Conservation (phyloP, 306 rosid genomes). For the Vigna trinervia region DNA sequence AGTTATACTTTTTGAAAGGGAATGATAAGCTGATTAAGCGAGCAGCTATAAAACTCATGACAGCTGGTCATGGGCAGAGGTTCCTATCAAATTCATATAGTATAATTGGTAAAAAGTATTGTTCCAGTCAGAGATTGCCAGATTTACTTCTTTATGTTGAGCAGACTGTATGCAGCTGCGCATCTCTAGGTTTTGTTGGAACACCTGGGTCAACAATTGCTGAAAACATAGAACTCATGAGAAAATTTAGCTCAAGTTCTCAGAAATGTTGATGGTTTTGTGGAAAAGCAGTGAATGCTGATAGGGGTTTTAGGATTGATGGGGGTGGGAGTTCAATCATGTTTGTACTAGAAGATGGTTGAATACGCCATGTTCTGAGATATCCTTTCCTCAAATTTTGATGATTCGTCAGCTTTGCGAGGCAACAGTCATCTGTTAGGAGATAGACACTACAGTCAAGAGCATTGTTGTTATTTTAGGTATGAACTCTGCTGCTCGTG, state of each 20-base stretch:
- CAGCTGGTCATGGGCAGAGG: constrained; percentile 60
- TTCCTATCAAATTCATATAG: constrained; percentile 46
- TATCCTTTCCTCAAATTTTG: constrained; percentile 20
- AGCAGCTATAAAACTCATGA: constrained; percentile 62
- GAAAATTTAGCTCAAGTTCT: constrained; percentile 59
- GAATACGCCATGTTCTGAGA: constrained; percentile 10
- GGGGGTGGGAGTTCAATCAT: not conserved
- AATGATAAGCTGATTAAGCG: constrained; percentile 55
- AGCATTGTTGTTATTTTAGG: constrained; percentile 15
- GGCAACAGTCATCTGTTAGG: constrained; percentile 27
- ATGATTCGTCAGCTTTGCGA: constrained; percentile 11
- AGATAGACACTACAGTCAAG: constrained; percentile 28
- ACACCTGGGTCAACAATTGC: constrained; percentile 90
- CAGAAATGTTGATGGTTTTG: constrained; percentile 38
- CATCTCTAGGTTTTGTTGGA: constrained; percentile 89
- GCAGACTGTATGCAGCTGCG: constrained; percentile 83
- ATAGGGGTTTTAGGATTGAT: constrained; percentile 4
- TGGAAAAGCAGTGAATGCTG: constrained; percentile 18
- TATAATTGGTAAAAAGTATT: constrained; percentile 52
- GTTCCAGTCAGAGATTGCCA: constrained; percentile 56
- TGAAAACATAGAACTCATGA: constrained; percentile 75
- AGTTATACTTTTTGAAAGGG: constrained; percentile 64
- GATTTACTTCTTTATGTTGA: constrained; percentile 78
- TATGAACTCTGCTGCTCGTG: not conserved
- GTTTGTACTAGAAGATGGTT: constrained; percentile 1